Evolutionary conservation across 1,284 basidiomycete genomes (phyloP).

Genomic region (Malassezia psittaci): DNA sequence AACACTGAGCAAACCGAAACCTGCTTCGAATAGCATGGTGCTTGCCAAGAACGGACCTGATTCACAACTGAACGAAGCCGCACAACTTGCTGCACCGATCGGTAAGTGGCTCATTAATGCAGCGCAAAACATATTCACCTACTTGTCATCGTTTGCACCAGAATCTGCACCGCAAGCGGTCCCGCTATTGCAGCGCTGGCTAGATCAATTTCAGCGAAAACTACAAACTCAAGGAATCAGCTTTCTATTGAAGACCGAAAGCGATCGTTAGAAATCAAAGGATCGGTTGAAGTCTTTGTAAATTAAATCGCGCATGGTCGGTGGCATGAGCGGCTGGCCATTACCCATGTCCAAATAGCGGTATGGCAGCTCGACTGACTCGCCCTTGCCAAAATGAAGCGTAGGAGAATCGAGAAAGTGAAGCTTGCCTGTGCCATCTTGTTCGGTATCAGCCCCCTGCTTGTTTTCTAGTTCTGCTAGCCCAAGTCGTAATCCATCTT

Average conservation of each 20-base stretch:
- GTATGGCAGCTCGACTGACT: slow-evolving; percentile 24
- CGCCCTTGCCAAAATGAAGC: slow-evolving; percentile 35
- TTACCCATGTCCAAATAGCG: slow-evolving; percentile 11
- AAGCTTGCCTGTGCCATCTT: slow-evolving; percentile 14
- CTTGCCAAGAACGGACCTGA: slow-evolving; percentile 7
- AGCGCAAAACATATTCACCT: slow-evolving; percentile 39
- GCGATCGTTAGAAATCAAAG: slow-evolving; percentile 12
- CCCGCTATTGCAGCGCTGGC: slow-evolving; percentile 41
- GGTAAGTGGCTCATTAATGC: slow-evolving; percentile 24
- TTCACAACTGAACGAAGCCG: slow-evolving; percentile 32
- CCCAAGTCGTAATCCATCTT: slow-evolving; percentile 53
- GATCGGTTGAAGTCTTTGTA: slow-evolving; percentile 17
- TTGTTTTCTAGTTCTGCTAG: slow-evolving; percentile 13
- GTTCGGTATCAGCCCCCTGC: slow-evolving; percentile 10
- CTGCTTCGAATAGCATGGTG: background rate
- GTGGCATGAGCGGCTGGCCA: slow-evolving; percentile 13
- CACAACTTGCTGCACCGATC: slow-evolving; percentile 31
- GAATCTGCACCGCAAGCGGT: slow-evolving; percentile 43
- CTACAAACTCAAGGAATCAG: slow-evolving; percentile 31
- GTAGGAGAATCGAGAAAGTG: slow-evolving; percentile 40
- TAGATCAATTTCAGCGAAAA: slow-evolving; percentile 44
- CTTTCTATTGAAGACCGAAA: slow-evolving; percentile 29
- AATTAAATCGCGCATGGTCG: slow-evolving; percentile 16
- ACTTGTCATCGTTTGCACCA: slow-evolving; percentile 41
- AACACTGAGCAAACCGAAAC: background rate